phyloP scores from a whole-genome alignment of 371 early-diverging fungal genomes.

The Blakeslea trispora region DNA sequence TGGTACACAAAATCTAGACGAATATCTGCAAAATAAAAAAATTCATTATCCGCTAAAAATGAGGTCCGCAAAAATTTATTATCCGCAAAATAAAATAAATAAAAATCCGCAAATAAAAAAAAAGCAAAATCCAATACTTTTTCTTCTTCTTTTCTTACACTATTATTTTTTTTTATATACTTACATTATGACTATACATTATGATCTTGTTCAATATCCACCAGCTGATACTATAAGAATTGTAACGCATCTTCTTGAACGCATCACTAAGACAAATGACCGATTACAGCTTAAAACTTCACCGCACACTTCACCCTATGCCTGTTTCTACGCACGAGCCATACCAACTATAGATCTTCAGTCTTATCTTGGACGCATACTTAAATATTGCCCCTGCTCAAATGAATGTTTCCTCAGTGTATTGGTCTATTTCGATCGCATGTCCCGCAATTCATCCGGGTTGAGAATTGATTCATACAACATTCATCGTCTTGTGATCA shows the following conservation, averaged over 20 bases:
- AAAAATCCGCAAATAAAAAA: too few species aligned
- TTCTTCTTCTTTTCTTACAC: slow-evolving; percentile 1
- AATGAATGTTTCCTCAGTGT: slow-evolving; percentile 76
- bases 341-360: slow-evolving; percentile 70
- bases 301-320: slow-evolving; percentile 18
- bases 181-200: slow-evolving; percentile 16
- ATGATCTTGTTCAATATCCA: slow-evolving; percentile 45
- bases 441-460: slow-evolving; percentile 46
- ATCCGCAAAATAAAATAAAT: too few species aligned
- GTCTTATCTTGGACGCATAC: slow-evolving; percentile 64
- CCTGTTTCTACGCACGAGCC: slow-evolving; percentile 66
- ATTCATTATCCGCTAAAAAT: too few species aligned
- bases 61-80: too few species aligned
- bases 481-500: slow-evolving; percentile 82
- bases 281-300: slow-evolving; percentile 21
- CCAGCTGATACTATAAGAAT: slow-evolving; percentile 45
- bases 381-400: slow-evolving; percentile 77
- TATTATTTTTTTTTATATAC: background rate
- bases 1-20: too few species aligned
- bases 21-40: too few species aligned
- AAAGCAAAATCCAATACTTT: background rate
- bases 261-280: slow-evolving; percentile 50
- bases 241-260: slow-evolving; percentile 40
- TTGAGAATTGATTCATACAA: slow-evolving; percentile 80
- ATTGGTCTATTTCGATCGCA: slow-evolving; percentile 79